Percentiles rank a stretch among this genome's conserved stretches.
Conservation (phyloP, 2,329 filamentous ascomycete species). For the Ophiosphaerella narmari region DNA sequence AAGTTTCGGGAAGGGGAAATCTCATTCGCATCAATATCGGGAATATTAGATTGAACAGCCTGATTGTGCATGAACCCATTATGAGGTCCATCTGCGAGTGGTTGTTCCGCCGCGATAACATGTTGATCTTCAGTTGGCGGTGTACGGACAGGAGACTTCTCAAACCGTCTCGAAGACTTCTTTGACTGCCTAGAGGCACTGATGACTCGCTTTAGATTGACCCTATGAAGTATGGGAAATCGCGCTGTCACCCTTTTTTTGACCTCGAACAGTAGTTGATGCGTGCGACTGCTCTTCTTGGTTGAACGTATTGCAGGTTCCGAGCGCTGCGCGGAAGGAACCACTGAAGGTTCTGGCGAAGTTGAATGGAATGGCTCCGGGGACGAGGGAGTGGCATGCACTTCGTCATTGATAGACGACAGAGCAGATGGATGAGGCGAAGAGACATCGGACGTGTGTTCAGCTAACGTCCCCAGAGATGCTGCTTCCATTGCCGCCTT, state of each 20-base stretch:
- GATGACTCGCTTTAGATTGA: background rate
- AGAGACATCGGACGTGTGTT: background rate
- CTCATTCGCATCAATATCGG: background rate
- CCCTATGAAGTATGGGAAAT: background rate
- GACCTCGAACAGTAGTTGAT: background rate
- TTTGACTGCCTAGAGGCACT: background rate
- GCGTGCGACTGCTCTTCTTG: background rate
- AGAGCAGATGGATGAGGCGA: background rate
- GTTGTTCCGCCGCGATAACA: background rate
- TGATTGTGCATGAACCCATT: background rate
- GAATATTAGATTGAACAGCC: background rate
- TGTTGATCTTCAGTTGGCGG: background rate
- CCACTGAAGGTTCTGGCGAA: too few species aligned
- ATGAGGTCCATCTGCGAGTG: background rate
- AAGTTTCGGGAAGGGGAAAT: too few species aligned
- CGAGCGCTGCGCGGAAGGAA: too few species aligned
- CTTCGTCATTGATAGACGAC: background rate
- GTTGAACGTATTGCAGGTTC: background rate
- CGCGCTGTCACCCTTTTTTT: background rate
- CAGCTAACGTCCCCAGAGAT: conserved; percentile 5
- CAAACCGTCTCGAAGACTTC: background rate
- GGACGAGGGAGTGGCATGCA: background rate
- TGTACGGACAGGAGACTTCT: background rate
- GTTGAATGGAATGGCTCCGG: background rate
- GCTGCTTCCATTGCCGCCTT: conserved; percentile 20